Conservation (phyloP, 2,329 filamentous ascomycete species). For the Xylariaceae sp. region DNA sequence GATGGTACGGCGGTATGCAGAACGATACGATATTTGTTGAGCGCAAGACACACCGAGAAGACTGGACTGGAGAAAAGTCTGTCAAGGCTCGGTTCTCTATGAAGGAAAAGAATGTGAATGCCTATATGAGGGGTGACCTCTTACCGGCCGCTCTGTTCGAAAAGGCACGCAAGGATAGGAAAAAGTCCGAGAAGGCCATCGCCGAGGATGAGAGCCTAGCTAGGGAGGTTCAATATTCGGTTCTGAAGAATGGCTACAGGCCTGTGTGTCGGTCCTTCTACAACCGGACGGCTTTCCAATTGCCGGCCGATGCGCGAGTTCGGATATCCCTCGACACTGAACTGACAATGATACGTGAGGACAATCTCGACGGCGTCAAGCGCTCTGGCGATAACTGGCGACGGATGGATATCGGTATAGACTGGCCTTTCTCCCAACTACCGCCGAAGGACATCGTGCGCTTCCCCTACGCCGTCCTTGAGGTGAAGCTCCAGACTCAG, state of each 20-base stretch:
- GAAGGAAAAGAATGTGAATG: conserved; percentile 97
- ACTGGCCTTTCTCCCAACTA: conserved; percentile 88
- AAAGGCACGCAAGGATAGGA: conserved; percentile 90
- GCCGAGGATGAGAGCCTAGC: conserved; percentile 85
- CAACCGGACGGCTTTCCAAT: conserved; percentile 94
- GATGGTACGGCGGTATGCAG: conserved; percentile 98
- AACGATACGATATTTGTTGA: conserved; percentile 94
- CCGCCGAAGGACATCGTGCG: conserved; percentile 78
- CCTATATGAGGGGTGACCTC: conserved; percentile 77
- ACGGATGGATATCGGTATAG: conserved; percentile 94
- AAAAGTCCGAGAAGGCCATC: conserved; percentile 88
- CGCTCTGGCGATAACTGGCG: conserved; percentile 89
- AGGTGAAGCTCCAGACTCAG: conserved; percentile 97
- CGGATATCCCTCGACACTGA: conserved; percentile 97
- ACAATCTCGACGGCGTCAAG: conserved; percentile 77
- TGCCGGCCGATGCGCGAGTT: conserved; percentile 91
- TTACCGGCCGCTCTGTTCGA: conserved; percentile 89
- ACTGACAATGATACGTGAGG: conserved; percentile 88
- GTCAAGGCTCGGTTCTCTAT: conserved; percentile 93
- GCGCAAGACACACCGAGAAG: conserved; percentile 95
- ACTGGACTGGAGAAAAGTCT: conserved; percentile 98
- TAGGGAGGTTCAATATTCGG: conserved; percentile 87
- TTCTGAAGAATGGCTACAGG: conserved; percentile 77
- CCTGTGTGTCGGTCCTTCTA: conserved; percentile 96
- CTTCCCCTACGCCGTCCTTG: conserved; percentile 92